Evolutionary conservation across 805 yeast species (phyloP), one percentile per base, ranked within the genome.

Genomic region (Starmerella davenportii): DNA sequence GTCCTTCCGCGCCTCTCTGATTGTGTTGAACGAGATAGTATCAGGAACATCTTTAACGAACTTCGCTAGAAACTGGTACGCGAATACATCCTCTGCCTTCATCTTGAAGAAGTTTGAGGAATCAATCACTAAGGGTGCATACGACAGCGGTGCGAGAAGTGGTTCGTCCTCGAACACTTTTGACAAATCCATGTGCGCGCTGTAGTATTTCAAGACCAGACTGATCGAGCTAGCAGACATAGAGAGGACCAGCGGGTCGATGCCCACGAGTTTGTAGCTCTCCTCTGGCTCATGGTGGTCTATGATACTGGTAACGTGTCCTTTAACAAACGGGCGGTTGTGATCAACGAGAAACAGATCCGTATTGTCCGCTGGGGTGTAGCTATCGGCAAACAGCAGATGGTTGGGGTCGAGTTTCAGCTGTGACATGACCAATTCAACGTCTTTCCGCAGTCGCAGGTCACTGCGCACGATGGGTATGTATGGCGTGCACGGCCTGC

Each of bases 141-240:
- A 44, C 5, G 73, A 61, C 13, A 81, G 57, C 23, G 59, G 56
- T 1, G 68, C 59, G 5, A 68, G 51, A 17, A 65, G 69, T 2
- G 51, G 46, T 28, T 58, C 52, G 8, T 34, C 35, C 5, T 35
- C 35, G n/a, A 47, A 41, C 11, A 42, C 37, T 3, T 20, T 14
- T 4, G 14, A 29, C 4, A 24, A 13, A 7, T 20, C 24, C n/a
- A 21, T 7, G 2, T 8, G 4, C 20, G 14, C n/a, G 1, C 28
- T 16, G 18, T 23, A 44, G 32, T 43, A 38, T 36, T 45, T 17
- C 46, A 78, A 67, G 2, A 87, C 79, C 37, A 84, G 60, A 14
- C 81, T 66, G 4, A 82, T 68, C 55, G 95, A 84, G 43, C 94
- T 79, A 0, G 95, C 96, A 35, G 70, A 60, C 2, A 64, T 58